Conservation (phyloP, 2,329 filamentous ascomycete genomes). For the Penicillium sp. region DNA sequence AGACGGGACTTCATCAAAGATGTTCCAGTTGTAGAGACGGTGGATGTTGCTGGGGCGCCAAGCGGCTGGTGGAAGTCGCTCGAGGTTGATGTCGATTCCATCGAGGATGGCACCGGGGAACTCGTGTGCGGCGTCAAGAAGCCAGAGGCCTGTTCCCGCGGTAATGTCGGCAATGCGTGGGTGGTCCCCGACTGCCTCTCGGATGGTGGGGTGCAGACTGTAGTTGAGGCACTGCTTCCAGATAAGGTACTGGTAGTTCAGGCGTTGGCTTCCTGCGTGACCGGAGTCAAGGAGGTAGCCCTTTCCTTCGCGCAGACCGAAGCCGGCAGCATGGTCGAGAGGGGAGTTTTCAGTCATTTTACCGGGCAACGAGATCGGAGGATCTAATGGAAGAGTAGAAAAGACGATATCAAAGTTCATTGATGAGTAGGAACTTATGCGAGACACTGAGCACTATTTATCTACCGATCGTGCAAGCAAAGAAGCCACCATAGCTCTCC, state of each 20-base stretch:
- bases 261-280: conserved; percentile 10
- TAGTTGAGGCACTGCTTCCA: conserved; percentile 28
- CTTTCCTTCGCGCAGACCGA: conserved; percentile 7
- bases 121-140: conserved; percentile 23
- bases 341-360: background rate
- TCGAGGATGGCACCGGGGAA: conserved; percentile 19
- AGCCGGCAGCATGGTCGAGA: background rate
- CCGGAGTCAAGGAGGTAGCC: conserved; percentile 12
- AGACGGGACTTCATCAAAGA: background rate
- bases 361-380: background rate
- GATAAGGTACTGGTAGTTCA: conserved; percentile 32
- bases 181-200: conserved; percentile 2
- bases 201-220: conserved; percentile 28
- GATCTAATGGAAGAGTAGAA: background rate
- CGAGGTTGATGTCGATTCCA: conserved; percentile 27
- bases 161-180: conserved; percentile 27
- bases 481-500: too few species aligned
- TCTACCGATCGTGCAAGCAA: background rate
- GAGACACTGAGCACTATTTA: background rate
- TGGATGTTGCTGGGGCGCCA: background rate
- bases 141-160: conserved; percentile 30
- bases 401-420: background rate
- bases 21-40: conserved; percentile 7
- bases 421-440: background rate
- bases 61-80: conserved; percentile 18